Base-by-base conservation (phyloP, 2,329 filamentous ascomycete genomes). In the Colletotrichum cordylinicola region DNA sequence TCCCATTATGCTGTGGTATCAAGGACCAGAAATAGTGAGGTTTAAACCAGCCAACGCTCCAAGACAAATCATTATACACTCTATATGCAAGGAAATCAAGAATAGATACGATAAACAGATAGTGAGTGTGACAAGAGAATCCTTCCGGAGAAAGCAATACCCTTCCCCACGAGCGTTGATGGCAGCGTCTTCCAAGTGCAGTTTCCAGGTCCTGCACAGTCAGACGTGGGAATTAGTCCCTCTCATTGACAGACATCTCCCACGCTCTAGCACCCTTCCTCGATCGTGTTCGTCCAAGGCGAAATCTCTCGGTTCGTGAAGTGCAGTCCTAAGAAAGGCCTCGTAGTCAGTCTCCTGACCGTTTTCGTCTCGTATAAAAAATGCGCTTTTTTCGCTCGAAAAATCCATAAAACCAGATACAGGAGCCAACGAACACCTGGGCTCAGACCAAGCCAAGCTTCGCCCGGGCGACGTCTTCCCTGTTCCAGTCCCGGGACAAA, bases 331-430 rank as follows among this genome's bases (percentile, higher is more conserved):
- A 71, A 31, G 33, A 31, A 60, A 31, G 72, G 48, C 18, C 43
- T 69, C 48, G 58, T 66, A 27, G 60, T 74, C 67, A 74, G 67
- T 61, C 66, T 74, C 37, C 55, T 72, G 39, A 48, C 31, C 48
- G 12, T 24, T 16, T 70, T 12, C 35, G 15, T 52, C 43, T 52
- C 43, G 43, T 21, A 13, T 52, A 13, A 52, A 21, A 48, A 13
- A 31, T 27, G 31, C 18, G 43, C 24, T 12, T 13, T 37, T 31
- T 48, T 39, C 56, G 56, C n/a, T 37, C 33, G 4, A 27, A 35
- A 67, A 8, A 15, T 33, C 35, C 24, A 58, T 2, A 16, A 48
- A 66, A 33, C 27, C 21, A 27, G 33, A 48, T 4, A 31, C 29
- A 29, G 48, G 31, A 18, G 21, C 27, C 18, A 29, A 55, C 39